Base-by-base conservation (phyloP, 495 filamentous ascomycete genomes). In the Penicillium waksmanii region DNA sequence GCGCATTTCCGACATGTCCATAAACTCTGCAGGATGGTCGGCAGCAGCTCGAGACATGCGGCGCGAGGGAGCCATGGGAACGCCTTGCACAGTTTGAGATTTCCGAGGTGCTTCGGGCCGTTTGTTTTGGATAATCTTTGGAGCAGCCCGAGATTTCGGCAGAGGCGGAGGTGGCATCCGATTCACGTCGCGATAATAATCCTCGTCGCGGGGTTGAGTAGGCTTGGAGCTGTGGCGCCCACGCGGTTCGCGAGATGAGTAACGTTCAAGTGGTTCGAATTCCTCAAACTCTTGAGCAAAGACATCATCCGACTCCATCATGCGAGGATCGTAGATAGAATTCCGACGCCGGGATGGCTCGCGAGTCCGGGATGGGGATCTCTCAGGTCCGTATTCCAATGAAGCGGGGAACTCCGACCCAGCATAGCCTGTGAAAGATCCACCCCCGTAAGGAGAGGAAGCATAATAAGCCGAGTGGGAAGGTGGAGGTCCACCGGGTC, bases 81-180 rank as follows among this genome's bases (percentile, higher is more conserved):
- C 47, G 27, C 67, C 62, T 15, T 65, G 56, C 35, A 68, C 58
- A 7, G 69, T 68, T 3, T 63, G 65, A 8, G 64, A 33, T 51
- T 77, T 77, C 6, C 65, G 75, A 3, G 65, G 66, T 12, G 56
- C 64, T 13, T 72, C 69, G 3, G 65, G 71, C 23, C 70, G 70
- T 54, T 69, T 73, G 53, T 15, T 11, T 44, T 80, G 76, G 53
- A 76, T 73, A 38, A 80, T 71, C 38, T 72, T 64, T 43, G 76
- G 66, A 53, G 68, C 23, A 40, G 67, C 35, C 73, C 43, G 63
- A 44, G 72, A 65, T 25, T 57, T 56, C 21, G 77, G 74, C 33
- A 73, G 76, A 13, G 77, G 61, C 8, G 67, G 67, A n/a, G 65
- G 78, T 38, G 74, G 77, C 75, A 81, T 81, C 35, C 63, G 68